A percentile compares a stretch with the other conserved stretches of the same genome.
Conservation (phyloP, 768 basidiomycete genomes). For the Rhodotorula diobovata region DNA sequence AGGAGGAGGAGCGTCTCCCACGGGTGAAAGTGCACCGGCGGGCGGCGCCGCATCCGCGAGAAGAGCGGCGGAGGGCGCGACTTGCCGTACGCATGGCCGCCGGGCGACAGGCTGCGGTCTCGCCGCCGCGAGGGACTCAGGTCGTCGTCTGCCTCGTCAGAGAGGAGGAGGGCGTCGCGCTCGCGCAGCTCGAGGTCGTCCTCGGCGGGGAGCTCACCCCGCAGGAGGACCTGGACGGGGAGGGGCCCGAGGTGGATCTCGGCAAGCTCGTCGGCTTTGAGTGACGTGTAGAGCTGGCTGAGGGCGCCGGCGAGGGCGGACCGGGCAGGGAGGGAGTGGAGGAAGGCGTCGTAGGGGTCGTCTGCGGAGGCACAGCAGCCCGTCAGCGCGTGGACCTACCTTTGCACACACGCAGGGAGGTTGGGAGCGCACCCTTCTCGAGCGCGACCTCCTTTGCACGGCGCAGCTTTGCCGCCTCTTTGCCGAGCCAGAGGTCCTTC, state of each 20-base stretch:
- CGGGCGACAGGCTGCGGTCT: slow-evolving; percentile 16
- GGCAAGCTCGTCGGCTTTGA: slow-evolving; percentile 70
- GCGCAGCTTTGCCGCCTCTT: slow-evolving; percentile 67
- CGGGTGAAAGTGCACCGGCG: slow-evolving; percentile 56
- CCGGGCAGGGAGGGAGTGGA: slow-evolving; percentile 56
- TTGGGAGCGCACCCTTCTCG: slow-evolving; percentile 54
- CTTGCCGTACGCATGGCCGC: slow-evolving; percentile 18
- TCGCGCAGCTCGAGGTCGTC: slow-evolving; percentile 56
- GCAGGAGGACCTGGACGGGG: slow-evolving; percentile 75
- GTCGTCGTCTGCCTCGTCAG: slow-evolving; percentile 3
- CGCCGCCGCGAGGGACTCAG: background rate
- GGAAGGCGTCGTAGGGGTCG: slow-evolving; percentile 43
- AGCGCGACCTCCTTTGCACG: slow-evolving; percentile 66
- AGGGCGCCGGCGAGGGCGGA: slow-evolving; percentile 61
- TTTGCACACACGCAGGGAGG: too few relatives aligned
- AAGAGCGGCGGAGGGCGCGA: slow-evolving; percentile 26
- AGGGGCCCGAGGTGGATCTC: slow-evolving; percentile 72
- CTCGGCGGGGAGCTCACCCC: slow-evolving; percentile 61
- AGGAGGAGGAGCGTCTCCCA: slow-evolving; percentile 87
- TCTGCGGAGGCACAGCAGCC: too few relatives aligned
- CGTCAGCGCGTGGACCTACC: too few relatives aligned
- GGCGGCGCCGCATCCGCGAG: slow-evolving; percentile 47
- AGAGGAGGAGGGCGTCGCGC: slow-evolving; percentile 46
- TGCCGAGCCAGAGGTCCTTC: slow-evolving; percentile 74
- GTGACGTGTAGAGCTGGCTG: slow-evolving; percentile 69